Base-by-base conservation (phyloP, 768 basidiomycete species). In the Agrocybe chaxingu region DNA sequence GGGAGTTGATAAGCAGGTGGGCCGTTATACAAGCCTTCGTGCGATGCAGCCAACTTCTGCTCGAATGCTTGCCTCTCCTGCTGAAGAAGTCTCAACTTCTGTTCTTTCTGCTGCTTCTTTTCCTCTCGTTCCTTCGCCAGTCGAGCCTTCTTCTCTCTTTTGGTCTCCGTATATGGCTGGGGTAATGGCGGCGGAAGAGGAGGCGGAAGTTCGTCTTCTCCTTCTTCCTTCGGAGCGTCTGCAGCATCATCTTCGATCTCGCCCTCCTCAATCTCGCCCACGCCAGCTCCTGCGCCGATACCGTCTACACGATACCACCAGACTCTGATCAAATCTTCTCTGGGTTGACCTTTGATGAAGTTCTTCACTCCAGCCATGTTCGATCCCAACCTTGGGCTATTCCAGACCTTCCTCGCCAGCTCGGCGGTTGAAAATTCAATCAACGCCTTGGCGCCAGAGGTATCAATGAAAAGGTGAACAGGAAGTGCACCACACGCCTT, bases 231-330 rank as follows among this genome's bases (percentile, higher is more conserved):
- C 45, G 24, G 24, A 24, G 24, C 5, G 5, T 64, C 67, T 18
- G 49, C 66, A 31, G 56, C 66, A 45, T 74, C 74, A 2, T 66
- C 75, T 45, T 74, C 73, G 44, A 78, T 78, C 55, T 78, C 77
- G 2, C 75, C 77, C 53, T 78, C 75, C 54, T 77, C 77, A 12
- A 77, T 70, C 58, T 79, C 77, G 4, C 71, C 71, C 4, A 72
- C 73, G 3, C 70, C 68, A 4, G 66, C 60, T 42, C 64, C 66
- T n/a, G 70, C 71, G 41, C 69, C 71, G 7, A 70, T 61, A 1
- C 71, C 71, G 39, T 71, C 70, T 13, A 71, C 68, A 8, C 74
- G 71, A 57, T 76, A 79, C 76, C 76, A 79, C 73, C 76, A 77
- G 13, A 72, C 75, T 39, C 69, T 67, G 46, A 78, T 74, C 36